Evolutionary conservation across 1,284 basidiomycete genomes (phyloP).

Genomic region (Apiotrichum gracile): DNA sequence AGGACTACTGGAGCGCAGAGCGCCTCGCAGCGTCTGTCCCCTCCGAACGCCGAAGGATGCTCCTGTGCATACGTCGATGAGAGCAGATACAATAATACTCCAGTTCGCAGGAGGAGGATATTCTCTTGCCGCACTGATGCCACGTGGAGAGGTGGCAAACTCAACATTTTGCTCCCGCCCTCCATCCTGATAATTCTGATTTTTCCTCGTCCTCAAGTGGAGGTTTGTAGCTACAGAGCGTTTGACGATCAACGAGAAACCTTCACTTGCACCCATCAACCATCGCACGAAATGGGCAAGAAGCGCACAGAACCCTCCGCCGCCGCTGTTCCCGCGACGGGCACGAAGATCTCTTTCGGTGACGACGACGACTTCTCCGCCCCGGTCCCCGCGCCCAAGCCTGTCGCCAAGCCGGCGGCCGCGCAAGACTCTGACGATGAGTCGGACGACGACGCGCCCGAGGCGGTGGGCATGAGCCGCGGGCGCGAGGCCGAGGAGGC

Average conservation of each 20-base stretch:
- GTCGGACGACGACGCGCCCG: constrained; percentile 27
- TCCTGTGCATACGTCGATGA: no score
- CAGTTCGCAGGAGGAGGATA: no score
- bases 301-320: constrained; percentile 7
- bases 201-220: no score
- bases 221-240: background rate
- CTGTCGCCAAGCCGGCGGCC: background rate
- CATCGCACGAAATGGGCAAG: constrained; percentile 11
- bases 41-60: no score
- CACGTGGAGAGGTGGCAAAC: no score
- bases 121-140: no score
- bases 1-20: no score
- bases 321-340: constrained; percentile 19
- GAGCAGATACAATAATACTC: no score
- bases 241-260: background rate
- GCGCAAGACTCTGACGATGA: constrained; percentile 7
- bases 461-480: constrained; percentile 26
- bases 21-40: no score
- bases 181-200: no score
- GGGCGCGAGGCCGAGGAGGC: constrained; percentile 2
- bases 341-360: constrained; percentile 30
- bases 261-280: background rate
- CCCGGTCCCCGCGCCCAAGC: background rate
- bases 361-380: constrained; percentile 10
- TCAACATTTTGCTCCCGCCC: no score